Evolutionary conservation across 192 early-diverging fungal species (phyloP).

Genomic region (Fimicolochytrium jonesii): DNA sequence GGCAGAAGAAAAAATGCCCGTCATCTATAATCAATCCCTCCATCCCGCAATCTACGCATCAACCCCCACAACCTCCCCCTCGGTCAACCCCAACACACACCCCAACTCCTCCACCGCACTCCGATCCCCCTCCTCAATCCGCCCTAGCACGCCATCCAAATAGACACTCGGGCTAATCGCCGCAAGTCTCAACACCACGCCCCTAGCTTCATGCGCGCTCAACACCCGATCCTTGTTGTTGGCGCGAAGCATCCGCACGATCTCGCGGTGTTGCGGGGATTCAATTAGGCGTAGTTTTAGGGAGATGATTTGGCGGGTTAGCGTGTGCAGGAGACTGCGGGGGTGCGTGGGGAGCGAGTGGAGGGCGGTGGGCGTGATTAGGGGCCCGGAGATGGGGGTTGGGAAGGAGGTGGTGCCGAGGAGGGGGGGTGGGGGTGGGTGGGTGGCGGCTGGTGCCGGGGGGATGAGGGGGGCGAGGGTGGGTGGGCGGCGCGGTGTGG

Average conservation of each 20-base stretch:
- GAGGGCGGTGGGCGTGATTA: slow-evolving; percentile 25
- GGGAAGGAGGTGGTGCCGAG: slow-evolving; percentile 11
- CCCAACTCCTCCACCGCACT: slow-evolving; percentile 43
- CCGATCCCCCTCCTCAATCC: slow-evolving; percentile 41
- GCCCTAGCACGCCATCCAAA: slow-evolving; percentile 38
- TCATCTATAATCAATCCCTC: too few species aligned
- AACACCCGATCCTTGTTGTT: slow-evolving; percentile 1
- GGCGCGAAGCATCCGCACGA: slow-evolving; percentile 33
- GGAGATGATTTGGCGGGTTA: slow-evolving; percentile 44
- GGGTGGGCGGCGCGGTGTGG: background rate
- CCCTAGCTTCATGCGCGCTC: slow-evolving; percentile 23
- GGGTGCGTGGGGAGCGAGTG: slow-evolving; percentile 34
- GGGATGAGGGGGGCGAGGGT: background rate
- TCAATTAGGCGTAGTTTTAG: slow-evolving; percentile 45
- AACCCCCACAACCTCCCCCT: slow-evolving; percentile 42
- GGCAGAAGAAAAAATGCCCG: too few species aligned
- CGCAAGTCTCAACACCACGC: slow-evolving; percentile 37
- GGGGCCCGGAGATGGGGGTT: slow-evolving; percentile 33
- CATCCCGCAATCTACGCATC: background rate
- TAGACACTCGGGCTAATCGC: slow-evolving; percentile 46
- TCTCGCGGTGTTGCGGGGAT: slow-evolving; percentile 36
- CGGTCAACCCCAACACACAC: slow-evolving; percentile 35
- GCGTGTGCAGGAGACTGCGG: slow-evolving; percentile 33
- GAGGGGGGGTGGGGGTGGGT: background rate
- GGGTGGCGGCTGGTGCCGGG: background rate